These are phyloP conservation scores for Annulohypoxylon truncatum DNA, from an alignment of 2,329 filamentous ascomycete species.

Conservation along the genomic window DNA sequence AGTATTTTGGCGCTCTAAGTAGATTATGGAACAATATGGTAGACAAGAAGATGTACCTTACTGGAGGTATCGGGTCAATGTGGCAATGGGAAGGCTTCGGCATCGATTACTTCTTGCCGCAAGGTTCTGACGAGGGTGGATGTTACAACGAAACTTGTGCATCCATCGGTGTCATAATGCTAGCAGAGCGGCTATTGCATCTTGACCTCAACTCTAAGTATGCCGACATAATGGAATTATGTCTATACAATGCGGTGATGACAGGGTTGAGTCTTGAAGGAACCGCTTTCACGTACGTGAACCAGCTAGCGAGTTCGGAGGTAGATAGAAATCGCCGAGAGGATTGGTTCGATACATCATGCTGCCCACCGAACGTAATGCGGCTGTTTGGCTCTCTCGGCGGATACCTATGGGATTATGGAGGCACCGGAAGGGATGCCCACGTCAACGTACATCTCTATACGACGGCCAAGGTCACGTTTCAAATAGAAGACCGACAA, in stretches of 20 bases:
- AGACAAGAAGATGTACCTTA: slow-evolving; percentile 70
- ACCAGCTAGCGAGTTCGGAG: slow-evolving; percentile 68
- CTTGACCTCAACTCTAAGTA: slow-evolving; percentile 64
- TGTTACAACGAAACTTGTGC: slow-evolving; percentile 73
- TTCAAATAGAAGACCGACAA: slow-evolving; percentile 51
- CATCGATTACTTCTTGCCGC: slow-evolving; percentile 68
- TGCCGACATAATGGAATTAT: slow-evolving; percentile 70
- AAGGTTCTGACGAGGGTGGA: slow-evolving; percentile 69
- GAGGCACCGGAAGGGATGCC: slow-evolving; percentile 43
- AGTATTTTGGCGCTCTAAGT: slow-evolving; percentile 55
- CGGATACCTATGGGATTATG: slow-evolving; percentile 65
- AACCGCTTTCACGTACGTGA: slow-evolving; percentile 69
- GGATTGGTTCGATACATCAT: slow-evolving; percentile 70
- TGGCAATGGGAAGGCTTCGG: slow-evolving; percentile 72
- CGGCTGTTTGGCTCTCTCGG: slow-evolving; percentile 67
- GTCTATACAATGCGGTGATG: slow-evolving; percentile 70
- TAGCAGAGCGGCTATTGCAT: slow-evolving; percentile 66
- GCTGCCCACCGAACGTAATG: slow-evolving; percentile 70
- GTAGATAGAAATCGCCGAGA: slow-evolving; percentile 60
- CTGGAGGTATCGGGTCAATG: slow-evolving; percentile 69
- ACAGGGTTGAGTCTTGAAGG: slow-evolving; percentile 68
- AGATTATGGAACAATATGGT: slow-evolving; percentile 71
- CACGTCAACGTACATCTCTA: slow-evolving; percentile 69
- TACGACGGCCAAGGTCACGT: slow-evolving; percentile 58
- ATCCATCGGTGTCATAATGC: slow-evolving; percentile 69